Percentiles rank a stretch among this genome's conserved stretches.
Evolutionary conservation across 495 filamentous ascomycete genomes (phyloP).

Genomic region (Jackrogersella multiformis): DNA sequence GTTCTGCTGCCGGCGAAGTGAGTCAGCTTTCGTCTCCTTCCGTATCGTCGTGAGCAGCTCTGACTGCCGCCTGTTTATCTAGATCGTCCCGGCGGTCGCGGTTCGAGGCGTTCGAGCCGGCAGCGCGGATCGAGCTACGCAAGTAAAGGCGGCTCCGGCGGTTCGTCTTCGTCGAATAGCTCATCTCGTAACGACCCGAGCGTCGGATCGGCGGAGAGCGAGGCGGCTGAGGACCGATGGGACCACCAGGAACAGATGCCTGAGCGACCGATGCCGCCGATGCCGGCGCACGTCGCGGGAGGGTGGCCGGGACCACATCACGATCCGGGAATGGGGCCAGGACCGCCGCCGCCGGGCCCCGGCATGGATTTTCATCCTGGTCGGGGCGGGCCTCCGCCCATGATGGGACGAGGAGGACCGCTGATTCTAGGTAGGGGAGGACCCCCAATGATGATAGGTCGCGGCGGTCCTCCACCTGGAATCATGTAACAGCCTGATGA

Average conservation of each 20-base stretch:
- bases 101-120: constrained; percentile 29
- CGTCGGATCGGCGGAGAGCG: constrained; percentile 23
- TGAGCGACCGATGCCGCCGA: constrained; percentile 18
- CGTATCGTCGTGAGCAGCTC: not conserved
- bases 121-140: constrained; percentile 19
- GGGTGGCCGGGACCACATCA: constrained; percentile 20
- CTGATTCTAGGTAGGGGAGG: constrained; percentile 23
- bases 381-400: constrained; percentile 30
- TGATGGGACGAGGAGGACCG: constrained; percentile 30
- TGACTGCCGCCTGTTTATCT: not conserved
- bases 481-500: constrained; percentile 4
- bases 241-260: constrained; percentile 13
- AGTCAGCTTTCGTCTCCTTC: not conserved
- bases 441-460: constrained; percentile 21
- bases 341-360: constrained; percentile 2
- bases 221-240: constrained; percentile 27
- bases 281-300: constrained; percentile 26
- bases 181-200: constrained; percentile 23
- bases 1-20: constrained; percentile 34
- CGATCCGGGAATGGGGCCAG: constrained; percentile 9
- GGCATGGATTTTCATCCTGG: constrained; percentile 22
- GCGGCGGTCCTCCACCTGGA: constrained; percentile 25
- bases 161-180: constrained; percentile 17
- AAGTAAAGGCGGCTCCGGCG: constrained; percentile 26
- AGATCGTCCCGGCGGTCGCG: constrained; percentile 15